Conservation (phyloP, 2,329 filamentous ascomycete genomes). For the Pseudopithomyces chartarum region DNA sequence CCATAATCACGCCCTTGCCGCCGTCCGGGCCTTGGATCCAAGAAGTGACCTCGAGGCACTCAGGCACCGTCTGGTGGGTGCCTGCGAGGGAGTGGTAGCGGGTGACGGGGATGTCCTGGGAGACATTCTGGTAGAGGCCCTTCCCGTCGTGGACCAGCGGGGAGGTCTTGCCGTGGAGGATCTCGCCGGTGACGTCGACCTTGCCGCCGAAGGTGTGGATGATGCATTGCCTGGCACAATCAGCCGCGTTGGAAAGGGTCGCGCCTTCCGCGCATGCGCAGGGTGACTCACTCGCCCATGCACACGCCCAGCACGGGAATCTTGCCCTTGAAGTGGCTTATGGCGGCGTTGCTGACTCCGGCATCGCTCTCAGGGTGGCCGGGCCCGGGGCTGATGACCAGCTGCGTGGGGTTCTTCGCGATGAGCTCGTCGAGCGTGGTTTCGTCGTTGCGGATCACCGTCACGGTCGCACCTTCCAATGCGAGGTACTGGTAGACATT, state of each 20-base stretch:
- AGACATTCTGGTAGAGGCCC: constrained; percentile 85
- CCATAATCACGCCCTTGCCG: constrained; percentile 90
- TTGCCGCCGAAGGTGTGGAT: constrained; percentile 91
- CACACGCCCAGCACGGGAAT: constrained; percentile 97
- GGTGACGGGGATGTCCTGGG: constrained; percentile 83
- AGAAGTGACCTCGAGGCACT: constrained; percentile 85
- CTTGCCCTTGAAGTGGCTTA: constrained; percentile 89
- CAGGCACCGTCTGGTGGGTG: constrained; percentile 83
- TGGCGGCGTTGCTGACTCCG: constrained; percentile 89
- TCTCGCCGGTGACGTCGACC: constrained; percentile 92
- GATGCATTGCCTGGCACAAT: constrained; percentile 82
- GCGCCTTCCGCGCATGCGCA: too few relatives aligned
- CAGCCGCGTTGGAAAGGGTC: too few relatives aligned
- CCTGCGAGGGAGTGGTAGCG: constrained; percentile 96
- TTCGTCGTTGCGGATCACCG: constrained; percentile 90
- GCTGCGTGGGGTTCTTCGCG: constrained; percentile 82
- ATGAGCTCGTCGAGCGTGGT: constrained; percentile 84
- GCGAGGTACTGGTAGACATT: constrained; percentile 98
- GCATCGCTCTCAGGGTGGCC: constrained; percentile 92
- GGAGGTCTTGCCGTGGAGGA: constrained; percentile 96
- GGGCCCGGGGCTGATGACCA: constrained; percentile 93
- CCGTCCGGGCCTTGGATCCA: constrained; percentile 81
- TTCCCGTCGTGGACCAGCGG: constrained; percentile 85
- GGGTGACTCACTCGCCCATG: constrained; percentile 81
- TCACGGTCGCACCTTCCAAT: constrained; percentile 90